Percentiles rank a stretch among this genome's conserved stretches.
Evolutionary conservation across 2,329 filamentous ascomycete species (phyloP).

Genomic region (Bimuria novae-zelandiae): DNA sequence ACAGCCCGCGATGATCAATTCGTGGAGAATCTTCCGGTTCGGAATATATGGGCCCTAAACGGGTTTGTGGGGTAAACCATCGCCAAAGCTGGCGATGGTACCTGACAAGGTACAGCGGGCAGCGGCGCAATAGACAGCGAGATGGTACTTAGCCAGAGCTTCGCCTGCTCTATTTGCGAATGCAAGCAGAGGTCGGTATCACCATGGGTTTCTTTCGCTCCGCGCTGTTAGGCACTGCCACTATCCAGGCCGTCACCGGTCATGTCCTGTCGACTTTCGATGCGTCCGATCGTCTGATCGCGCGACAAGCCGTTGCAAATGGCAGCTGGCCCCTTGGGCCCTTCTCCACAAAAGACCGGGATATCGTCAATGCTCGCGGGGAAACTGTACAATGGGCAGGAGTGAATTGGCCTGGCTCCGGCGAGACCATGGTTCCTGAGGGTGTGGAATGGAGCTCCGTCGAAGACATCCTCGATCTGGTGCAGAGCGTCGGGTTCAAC

Average conservation of each 20-base stretch:
- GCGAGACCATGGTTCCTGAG: slow-evolving; percentile 64
- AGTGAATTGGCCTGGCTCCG: slow-evolving; percentile 61
- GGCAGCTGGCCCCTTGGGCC: slow-evolving; percentile 31
- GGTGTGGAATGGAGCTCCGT: slow-evolving; percentile 62
- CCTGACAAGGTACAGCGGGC: not conserved
- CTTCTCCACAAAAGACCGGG: slow-evolving; percentile 43
- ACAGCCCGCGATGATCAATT: not conserved
- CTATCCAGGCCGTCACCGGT: not conserved
- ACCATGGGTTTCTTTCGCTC: not conserved
- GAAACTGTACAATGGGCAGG: slow-evolving; percentile 62
- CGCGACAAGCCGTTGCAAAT: not conserved
- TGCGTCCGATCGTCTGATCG: not conserved
- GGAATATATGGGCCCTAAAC: not conserved
- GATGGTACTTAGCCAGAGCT: not conserved
- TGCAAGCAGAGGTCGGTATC: too few relatives aligned
- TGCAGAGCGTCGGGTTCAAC: slow-evolving; percentile 61
- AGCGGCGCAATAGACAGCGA: slow-evolving; percentile 1
- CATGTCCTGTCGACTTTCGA: not conserved
- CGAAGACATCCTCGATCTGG: slow-evolving; percentile 57
- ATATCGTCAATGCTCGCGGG: slow-evolving; percentile 45
- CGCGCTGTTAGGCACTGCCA: not conserved
- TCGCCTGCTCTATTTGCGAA: too few relatives aligned
- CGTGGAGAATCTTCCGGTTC: slow-evolving; percentile 5
- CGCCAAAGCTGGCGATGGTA: not conserved
- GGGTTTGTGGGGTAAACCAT: not conserved